A percentile compares a stretch with the other conserved stretches of the same genome.
phyloP scores from a whole-genome alignment of 2,329 filamentous ascomycete genomes.

The Ophiostoma montium region DNA sequence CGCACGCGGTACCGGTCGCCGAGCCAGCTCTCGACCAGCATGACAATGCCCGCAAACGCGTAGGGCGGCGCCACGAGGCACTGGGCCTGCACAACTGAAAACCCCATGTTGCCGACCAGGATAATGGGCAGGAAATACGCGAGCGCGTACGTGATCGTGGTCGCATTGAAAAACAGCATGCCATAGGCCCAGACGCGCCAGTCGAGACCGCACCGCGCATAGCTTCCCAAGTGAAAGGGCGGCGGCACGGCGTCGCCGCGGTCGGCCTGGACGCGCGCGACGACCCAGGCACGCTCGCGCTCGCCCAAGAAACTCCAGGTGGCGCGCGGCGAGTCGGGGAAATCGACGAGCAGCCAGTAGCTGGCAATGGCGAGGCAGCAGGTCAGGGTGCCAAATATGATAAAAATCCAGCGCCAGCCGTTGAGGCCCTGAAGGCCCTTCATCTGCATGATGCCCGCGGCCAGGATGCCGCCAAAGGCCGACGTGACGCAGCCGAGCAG shows the following conservation, averaged over 20 bases:
- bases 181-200: conserved; percentile 49
- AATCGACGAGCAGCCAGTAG: conserved; percentile 49
- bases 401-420: conserved; percentile 54
- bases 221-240: conserved; percentile 33
- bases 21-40: conserved; percentile 43
- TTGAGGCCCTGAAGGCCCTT: conserved; percentile 35
- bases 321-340: conserved; percentile 41
- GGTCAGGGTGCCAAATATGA: conserved; percentile 40
- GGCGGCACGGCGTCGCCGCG: conserved; percentile 42
- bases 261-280: conserved; percentile 40
- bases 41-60: conserved; percentile 48
- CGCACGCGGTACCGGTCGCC: conserved; percentile 55
- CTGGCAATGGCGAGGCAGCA: conserved; percentile 32
- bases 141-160: conserved; percentile 60
- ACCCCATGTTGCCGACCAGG: conserved; percentile 47
- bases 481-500: conserved; percentile 52
- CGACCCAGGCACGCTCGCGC: conserved; percentile 37
- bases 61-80: conserved; percentile 61
- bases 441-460: conserved; percentile 56
- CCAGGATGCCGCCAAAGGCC: conserved; percentile 53
- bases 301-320: conserved; percentile 38
- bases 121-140: conserved; percentile 72
- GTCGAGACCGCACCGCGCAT: conserved; percentile 33
- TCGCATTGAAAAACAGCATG: conserved; percentile 48
- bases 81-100: conserved; percentile 47